Conservation (phyloP, 352 stramenopile genomes). For the Phytopythium mirpurense region DNA sequence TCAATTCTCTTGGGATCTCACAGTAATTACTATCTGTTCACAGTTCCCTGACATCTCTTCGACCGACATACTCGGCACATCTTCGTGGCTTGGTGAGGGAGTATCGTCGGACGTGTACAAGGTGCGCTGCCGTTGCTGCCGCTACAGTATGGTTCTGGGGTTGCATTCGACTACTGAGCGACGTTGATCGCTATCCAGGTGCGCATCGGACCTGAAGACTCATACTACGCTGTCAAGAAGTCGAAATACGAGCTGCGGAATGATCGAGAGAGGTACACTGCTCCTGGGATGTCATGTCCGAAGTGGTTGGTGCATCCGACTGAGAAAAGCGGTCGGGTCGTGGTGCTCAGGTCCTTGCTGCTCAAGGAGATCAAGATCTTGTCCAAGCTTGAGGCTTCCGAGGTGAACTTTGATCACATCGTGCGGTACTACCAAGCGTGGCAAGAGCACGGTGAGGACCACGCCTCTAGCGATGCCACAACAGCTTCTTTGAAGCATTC, state of each 20-base stretch:
- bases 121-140: constrained; percentile 14
- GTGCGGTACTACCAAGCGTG: constrained; percentile 94
- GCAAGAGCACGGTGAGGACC: constrained; percentile 86
- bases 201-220: constrained; percentile 9
- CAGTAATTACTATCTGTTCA: no score
- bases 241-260: constrained; percentile 75
- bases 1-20: neutral
- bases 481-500: no score
- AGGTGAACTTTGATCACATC: constrained; percentile 75
- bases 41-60: constrained; percentile 4
- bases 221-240: constrained; percentile 74
- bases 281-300: neutral
- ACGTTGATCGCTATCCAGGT: neutral
- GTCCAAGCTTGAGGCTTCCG: constrained; percentile 28
- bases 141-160: neutral
- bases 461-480: no score
- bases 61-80: constrained; percentile 51
- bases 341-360: constrained; percentile 36
- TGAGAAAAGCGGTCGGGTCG: neutral
- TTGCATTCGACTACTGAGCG: neutral
- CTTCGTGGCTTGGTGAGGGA: constrained; percentile 58
- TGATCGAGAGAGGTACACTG: constrained; percentile 55
- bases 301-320: neutral
- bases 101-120: constrained; percentile 73
- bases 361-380: constrained; percentile 62